Evolutionary conservation across 768 basidiomycete genomes (phyloP).

Genomic region (Russula abietina): DNA sequence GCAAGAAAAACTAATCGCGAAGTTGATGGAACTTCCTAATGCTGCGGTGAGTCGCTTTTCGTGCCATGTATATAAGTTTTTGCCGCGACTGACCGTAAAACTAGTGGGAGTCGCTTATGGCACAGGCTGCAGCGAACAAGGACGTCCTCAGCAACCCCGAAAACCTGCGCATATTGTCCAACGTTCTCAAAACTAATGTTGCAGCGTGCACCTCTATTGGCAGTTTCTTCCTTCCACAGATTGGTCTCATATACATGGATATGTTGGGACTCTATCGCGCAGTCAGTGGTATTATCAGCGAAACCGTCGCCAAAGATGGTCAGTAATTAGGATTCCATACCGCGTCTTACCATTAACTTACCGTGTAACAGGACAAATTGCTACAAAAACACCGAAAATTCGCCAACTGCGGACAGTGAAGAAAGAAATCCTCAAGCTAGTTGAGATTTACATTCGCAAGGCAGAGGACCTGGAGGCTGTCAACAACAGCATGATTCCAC

Average conservation of each 20-base stretch:
- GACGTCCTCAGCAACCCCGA: constrained; percentile 87
- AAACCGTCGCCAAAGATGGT: constrained; percentile 86
- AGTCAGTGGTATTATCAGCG: constrained; percentile 92
- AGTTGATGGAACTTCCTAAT: constrained; percentile 96
- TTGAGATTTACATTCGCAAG: constrained; percentile 97
- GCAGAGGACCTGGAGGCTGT: constrained; percentile 95
- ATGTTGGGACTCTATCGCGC: constrained; percentile 98
- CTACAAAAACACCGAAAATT: constrained; percentile 95
- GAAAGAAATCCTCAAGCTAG: constrained; percentile 94
- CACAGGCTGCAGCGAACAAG: constrained; percentile 86
- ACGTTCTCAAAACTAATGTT: constrained; percentile 97
- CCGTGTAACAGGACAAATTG: constrained; percentile 60
- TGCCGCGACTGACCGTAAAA: constrained; percentile 1
- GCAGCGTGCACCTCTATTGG: constrained; percentile 97
- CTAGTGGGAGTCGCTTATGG: constrained; percentile 97
- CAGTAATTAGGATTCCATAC: constrained; percentile 20
- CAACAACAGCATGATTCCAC: constrained; percentile 88
- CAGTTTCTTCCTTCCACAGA: constrained; percentile 94
- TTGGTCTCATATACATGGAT: constrained; percentile 92
- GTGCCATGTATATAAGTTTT: background rate
- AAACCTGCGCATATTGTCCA: constrained; percentile 94
- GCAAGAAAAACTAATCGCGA: constrained; percentile 91
- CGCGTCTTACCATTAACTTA: constrained; percentile 12
- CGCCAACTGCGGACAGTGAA: constrained; percentile 93
- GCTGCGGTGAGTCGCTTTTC: constrained; percentile 51